phyloP scores from a whole-genome alignment of 225 moss, liverwort and hornwort species.

The Lunularia cruciata region DNA sequence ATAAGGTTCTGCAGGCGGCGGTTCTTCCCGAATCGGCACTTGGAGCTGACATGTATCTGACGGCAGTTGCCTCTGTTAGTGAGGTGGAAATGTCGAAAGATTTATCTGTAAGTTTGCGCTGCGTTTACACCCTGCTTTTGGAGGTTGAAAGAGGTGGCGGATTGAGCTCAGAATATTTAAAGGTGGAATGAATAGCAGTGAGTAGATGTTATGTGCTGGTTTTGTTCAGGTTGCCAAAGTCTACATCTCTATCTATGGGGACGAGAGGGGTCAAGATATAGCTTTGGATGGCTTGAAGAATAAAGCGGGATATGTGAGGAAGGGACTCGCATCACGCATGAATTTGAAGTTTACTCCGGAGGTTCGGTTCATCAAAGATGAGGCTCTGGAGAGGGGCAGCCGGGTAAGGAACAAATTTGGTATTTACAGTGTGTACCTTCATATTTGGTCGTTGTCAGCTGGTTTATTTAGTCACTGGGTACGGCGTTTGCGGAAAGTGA shows the following conservation, averaged over 20 bases:
- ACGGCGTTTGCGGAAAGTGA: no score
- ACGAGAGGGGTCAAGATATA: constrained; percentile 82
- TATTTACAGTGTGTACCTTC: no score
- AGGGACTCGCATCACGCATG: constrained; percentile 85
- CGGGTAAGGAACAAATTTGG: constrained; percentile 49
- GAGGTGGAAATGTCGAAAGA: constrained; percentile 94
- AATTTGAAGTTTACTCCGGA: constrained; percentile 94
- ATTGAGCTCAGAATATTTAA: neutral
- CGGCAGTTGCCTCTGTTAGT: constrained; percentile 84
- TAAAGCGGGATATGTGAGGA: constrained; percentile 85
- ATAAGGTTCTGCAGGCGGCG: constrained; percentile 79
- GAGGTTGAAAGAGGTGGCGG: neutral
- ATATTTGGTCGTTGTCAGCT: no score
- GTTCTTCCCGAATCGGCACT: constrained; percentile 84
- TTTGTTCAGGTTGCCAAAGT: constrained; percentile 94
- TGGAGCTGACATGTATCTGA: constrained; percentile 96
- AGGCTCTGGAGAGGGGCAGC: constrained; percentile 81
- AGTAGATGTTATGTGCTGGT: neutral
- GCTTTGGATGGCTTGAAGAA: constrained; percentile 84
- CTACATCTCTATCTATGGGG: constrained; percentile 89
- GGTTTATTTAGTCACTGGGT: no score
- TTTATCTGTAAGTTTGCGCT: constrained; percentile 52
- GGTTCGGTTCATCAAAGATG: constrained; percentile 89
- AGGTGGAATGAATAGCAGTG: no score
- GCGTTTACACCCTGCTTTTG: no score